Percentiles rank a stretch among this genome's conserved stretches.
These are phyloP conservation scores for Phylloporus arenicola DNA, from an alignment of 768 basidiomycete genomes.

Conservation along the genomic window DNA sequence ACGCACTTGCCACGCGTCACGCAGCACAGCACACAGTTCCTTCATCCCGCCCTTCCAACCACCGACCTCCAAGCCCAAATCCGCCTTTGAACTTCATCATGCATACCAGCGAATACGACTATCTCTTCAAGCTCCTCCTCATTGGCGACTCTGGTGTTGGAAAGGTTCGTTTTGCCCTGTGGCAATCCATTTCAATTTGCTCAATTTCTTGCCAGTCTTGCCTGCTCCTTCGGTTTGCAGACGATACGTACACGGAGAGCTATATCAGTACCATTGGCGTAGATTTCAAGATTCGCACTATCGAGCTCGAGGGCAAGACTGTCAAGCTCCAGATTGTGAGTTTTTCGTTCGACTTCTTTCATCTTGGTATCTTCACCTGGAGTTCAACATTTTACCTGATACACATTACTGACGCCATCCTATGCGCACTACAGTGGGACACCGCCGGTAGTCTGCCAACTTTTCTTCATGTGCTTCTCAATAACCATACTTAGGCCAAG, in stretches of 20 bases:
- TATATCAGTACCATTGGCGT: constrained; percentile 98
- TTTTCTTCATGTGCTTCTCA: neutral
- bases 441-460: constrained; percentile 65
- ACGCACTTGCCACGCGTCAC: constrained; percentile 32
- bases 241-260: constrained; percentile 96
- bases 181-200: constrained; percentile 14
- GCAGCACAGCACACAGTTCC: constrained; percentile 21
- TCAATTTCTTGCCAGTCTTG: constrained; percentile 61
- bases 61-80: constrained; percentile 27
- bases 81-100: constrained; percentile 39
- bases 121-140: constrained; percentile 92
- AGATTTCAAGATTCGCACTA: constrained; percentile 98
- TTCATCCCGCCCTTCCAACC: constrained; percentile 34
- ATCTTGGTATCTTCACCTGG: neutral
- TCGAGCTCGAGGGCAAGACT: constrained; percentile 97
- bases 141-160: constrained; percentile 95
- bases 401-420: constrained; percentile 11
- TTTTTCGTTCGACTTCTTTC: constrained; percentile 10
- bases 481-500: constrained; percentile 62
- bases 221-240: constrained; percentile 85
- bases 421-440: constrained; percentile 64
- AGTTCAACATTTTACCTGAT: neutral
- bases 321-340: constrained; percentile 98
- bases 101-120: constrained; percentile 94
- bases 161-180: constrained; percentile 50